Evolutionary conservation across 2,329 filamentous ascomycete species (phyloP).

Genomic region (Arthrinium phaeospermum): DNA sequence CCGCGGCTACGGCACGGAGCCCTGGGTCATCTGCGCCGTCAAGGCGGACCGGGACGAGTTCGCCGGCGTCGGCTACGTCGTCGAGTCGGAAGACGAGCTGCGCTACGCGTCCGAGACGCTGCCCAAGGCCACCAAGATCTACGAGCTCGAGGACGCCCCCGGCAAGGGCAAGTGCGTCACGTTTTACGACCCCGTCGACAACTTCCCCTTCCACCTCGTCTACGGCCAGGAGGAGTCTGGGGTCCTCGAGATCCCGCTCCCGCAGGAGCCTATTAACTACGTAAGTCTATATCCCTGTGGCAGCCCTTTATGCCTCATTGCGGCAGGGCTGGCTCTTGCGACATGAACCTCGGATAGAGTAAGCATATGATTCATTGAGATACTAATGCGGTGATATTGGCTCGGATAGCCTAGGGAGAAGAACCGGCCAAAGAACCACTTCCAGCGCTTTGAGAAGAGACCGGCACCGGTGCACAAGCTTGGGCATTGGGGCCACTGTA

Average conservation of each 20-base stretch:
- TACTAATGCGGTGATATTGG: background rate
- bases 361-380: background rate
- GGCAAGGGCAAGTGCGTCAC: slow-evolving; percentile 60
- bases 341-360: background rate
- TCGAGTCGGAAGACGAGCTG: slow-evolving; percentile 61
- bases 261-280: slow-evolving; percentile 53
- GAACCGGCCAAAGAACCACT: slow-evolving; percentile 53
- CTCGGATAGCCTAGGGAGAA: slow-evolving; percentile 48
- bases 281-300: slow-evolving; percentile 30
- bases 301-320: no score
- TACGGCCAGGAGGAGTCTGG: slow-evolving; percentile 54
- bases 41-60: slow-evolving; percentile 56
- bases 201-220: slow-evolving; percentile 63
- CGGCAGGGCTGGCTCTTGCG: background rate
- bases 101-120: slow-evolving; percentile 53
- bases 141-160: slow-evolving; percentile 55
- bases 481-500: slow-evolving; percentile 60
- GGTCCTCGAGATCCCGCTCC: slow-evolving; percentile 44
- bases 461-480: slow-evolving; percentile 58
- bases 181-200: slow-evolving; percentile 59
- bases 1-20: slow-evolving; percentile 65
- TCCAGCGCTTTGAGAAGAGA: slow-evolving; percentile 57
- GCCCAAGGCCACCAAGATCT: slow-evolving; percentile 52
- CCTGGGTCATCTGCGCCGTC: slow-evolving; percentile 62
- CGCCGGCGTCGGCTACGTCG: slow-evolving; percentile 62